Evolutionary conservation across 208 protist species (phyloP).

Genomic region (Leptomonas pyrrhocoris): DNA sequence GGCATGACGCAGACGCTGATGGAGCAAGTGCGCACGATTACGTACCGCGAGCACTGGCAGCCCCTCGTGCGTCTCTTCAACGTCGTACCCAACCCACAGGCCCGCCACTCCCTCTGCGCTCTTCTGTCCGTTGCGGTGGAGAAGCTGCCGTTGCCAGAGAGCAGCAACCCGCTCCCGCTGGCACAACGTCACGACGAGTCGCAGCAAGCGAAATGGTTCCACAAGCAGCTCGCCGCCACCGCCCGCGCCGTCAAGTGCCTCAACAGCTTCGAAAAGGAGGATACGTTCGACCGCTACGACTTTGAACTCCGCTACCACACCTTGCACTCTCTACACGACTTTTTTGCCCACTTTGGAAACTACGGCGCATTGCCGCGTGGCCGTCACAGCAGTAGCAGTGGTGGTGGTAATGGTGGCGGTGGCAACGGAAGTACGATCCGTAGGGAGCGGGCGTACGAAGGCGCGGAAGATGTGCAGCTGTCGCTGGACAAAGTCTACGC

Average conservation of each 20-base stretch:
- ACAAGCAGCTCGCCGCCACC: conserved; percentile 56
- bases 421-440: conserved; percentile 33
- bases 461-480: conserved; percentile 63
- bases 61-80: conserved; percentile 82
- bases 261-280: conserved; percentile 78
- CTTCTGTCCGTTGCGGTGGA: conserved; percentile 36
- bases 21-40: conserved; percentile 42
- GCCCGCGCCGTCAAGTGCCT: conserved; percentile 69
- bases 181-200: neutral
- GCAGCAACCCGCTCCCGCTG: neutral
- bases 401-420: neutral
- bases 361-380: conserved; percentile 40
- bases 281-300: conserved; percentile 73
- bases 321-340: conserved; percentile 71
- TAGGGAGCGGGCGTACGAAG: conserved; percentile 69
- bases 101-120: conserved; percentile 64
- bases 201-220: conserved; percentile 9
- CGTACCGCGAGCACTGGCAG: conserved; percentile 55
- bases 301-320: conserved; percentile 90
- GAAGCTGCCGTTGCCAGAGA: conserved; percentile 25
- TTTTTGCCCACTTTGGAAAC: conserved; percentile 81
- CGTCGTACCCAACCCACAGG: conserved; percentile 70
- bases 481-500: conserved; percentile 48
- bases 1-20: conserved; percentile 28
- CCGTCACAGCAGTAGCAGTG: neutral